These are phyloP conservation scores for Acacia acuminata DNA, from an alignment of 306 rosid species.

Conservation along the genomic window DNA sequence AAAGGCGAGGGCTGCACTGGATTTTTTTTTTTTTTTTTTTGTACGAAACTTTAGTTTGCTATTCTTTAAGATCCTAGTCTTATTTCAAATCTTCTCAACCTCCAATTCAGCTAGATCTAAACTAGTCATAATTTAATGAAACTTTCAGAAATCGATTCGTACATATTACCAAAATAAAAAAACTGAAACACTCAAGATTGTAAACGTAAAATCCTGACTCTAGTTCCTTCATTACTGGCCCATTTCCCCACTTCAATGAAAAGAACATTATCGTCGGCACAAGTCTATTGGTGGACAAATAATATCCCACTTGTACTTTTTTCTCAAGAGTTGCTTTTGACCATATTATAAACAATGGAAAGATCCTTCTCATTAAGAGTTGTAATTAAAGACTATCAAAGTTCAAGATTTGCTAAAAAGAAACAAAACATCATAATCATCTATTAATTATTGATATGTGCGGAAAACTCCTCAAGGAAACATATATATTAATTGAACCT, in stretches of 20 bases:
- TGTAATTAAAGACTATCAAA: neutral
- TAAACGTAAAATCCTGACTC: neutral
- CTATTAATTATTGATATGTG: neutral
- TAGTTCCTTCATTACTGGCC: neutral
- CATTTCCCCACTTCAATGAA: neutral
- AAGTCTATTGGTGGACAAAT: neutral
- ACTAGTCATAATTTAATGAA: neutral
- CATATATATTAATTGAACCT: neutral
- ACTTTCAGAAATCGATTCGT: neutral
- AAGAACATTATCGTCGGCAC: neutral
- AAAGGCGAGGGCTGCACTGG: too few species aligned
- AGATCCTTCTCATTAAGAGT: neutral
- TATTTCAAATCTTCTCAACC: neutral
- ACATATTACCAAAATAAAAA: neutral
- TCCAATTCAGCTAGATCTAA: neutral
- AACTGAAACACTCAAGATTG: neutral
- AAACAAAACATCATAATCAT: neutral
- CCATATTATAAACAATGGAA: neutral
- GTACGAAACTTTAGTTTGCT: neutral
- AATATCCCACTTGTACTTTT: neutral
- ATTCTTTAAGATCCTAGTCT: neutral
- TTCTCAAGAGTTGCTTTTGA: neutral
- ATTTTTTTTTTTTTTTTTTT: too few species aligned
- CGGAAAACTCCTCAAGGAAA: neutral
- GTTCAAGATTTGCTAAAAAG: neutral